Evolutionary conservation across 176 grass and related monocot genomes (phyloP).

Genomic region (Oryza meridionalis): DNA sequence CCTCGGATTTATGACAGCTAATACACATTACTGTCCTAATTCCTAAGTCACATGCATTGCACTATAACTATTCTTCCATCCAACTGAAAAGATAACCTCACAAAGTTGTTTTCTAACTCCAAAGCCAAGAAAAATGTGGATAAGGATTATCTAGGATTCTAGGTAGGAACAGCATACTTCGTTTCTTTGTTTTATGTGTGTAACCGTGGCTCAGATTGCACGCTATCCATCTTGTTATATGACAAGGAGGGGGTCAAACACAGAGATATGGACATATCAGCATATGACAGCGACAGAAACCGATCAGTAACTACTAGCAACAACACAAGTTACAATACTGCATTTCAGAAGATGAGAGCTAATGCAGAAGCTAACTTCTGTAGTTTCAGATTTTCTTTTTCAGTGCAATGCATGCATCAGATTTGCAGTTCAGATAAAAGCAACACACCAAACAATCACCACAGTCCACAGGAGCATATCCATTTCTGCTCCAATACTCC

Average conservation of each 20-base stretch:
- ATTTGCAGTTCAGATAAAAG: neutral
- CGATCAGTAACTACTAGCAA: neutral
- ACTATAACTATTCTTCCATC: neutral
- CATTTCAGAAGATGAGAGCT: neutral
- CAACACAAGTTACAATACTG: neutral
- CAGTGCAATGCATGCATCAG: conserved; percentile 1
- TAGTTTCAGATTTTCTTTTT: neutral
- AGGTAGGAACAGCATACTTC: neutral
- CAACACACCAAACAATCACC: neutral
- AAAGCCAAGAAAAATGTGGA: neutral
- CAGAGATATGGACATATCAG: neutral
- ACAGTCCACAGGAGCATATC: neutral
- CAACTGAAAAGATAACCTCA: neutral
- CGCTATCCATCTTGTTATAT: neutral
- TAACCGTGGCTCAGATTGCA: neutral
- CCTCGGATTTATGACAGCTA: neutral
- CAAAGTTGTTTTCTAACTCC: neutral
- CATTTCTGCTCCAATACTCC: neutral
- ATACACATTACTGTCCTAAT: neutral
- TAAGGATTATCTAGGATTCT: neutral
- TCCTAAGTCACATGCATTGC: neutral
- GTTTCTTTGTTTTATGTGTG: neutral
- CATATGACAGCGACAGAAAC: neutral
- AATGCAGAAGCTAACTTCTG: neutral
- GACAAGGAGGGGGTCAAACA: neutral